Conservation (phyloP, 129 eudicot genomes). For the Gnaphalium uliginosum region DNA sequence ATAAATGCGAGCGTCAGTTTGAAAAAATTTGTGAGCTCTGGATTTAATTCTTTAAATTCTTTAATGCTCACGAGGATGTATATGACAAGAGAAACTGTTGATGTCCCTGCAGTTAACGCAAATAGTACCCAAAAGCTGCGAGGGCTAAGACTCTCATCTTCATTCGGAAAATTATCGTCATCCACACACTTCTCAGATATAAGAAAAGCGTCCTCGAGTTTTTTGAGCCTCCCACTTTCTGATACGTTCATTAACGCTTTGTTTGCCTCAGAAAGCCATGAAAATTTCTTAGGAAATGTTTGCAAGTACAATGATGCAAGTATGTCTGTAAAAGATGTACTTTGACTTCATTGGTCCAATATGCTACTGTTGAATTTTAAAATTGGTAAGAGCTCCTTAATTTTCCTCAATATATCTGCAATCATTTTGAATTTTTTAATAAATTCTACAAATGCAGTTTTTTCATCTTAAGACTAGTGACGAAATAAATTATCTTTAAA, state of each 20-base stretch:
- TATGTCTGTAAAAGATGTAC: background rate
- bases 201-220: constrained; percentile 33
- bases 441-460: background rate
- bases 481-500: background rate
- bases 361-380: background rate
- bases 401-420: background rate
- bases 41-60: constrained; percentile 20
- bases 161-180: constrained; percentile 1
- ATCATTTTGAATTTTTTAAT: background rate
- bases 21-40: constrained; percentile 9
- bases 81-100: constrained; percentile 25
- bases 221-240: constrained; percentile 36
- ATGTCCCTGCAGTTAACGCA: constrained; percentile 23
- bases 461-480: background rate
- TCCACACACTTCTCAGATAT: constrained; percentile 36
- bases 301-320: background rate
- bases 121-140: constrained; percentile 29
- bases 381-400: background rate
- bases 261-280: constrained; percentile 10
- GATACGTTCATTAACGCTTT: constrained; percentile 39
- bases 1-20: constrained; percentile 11
- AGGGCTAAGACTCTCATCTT: constrained; percentile 28
- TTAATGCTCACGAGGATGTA: constrained; percentile 23
- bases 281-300: constrained; percentile 2
- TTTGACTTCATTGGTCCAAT: background rate